These are phyloP conservation scores for Cladosporium sp. DNA, from an alignment of 2,329 filamentous ascomycete species.

Conservation along the genomic window DNA sequence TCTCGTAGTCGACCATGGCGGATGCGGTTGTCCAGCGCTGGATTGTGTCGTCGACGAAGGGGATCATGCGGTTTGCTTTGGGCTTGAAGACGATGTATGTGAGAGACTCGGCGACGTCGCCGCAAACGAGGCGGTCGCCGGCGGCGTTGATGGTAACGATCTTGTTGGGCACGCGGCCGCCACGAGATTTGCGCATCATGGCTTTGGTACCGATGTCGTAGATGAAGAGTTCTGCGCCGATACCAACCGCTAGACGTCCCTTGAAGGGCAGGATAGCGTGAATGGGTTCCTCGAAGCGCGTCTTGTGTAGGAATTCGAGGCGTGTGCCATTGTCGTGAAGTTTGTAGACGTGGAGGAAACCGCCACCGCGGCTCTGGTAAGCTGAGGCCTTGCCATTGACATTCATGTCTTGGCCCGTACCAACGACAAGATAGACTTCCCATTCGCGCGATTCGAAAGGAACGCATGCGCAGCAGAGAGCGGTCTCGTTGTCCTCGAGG, in stretches of 20 bases:
- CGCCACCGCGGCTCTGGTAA: slow-evolving; percentile 39
- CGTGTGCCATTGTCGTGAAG: slow-evolving; percentile 84
- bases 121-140: slow-evolving; percentile 86
- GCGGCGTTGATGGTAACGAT: slow-evolving; percentile 88
- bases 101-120: slow-evolving; percentile 88
- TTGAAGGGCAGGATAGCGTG: slow-evolving; percentile 92
- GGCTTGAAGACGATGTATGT: slow-evolving; percentile 93
- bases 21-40: slow-evolving; percentile 88
- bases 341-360: slow-evolving; percentile 89
- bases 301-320: slow-evolving; percentile 95
- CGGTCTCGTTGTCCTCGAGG: slow-evolving; percentile 85
- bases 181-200: slow-evolving; percentile 76
- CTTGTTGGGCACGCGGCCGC: slow-evolving; percentile 50
- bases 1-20: slow-evolving; percentile 97
- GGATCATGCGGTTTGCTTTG: slow-evolving; percentile 85
- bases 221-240: slow-evolving; percentile 77
- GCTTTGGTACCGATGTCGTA: slow-evolving; percentile 94
- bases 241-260: slow-evolving; percentile 80
- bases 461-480: slow-evolving; percentile 80
- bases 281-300: slow-evolving; percentile 84
- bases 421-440: slow-evolving; percentile 89
- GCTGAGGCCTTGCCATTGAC: slow-evolving; percentile 21
- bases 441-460: slow-evolving; percentile 86
- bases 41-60: slow-evolving; percentile 88
- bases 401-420: slow-evolving; percentile 83